phyloP scores from a whole-genome alignment of 2,329 filamentous ascomycete species.

The Aspergillus terreus region DNA sequence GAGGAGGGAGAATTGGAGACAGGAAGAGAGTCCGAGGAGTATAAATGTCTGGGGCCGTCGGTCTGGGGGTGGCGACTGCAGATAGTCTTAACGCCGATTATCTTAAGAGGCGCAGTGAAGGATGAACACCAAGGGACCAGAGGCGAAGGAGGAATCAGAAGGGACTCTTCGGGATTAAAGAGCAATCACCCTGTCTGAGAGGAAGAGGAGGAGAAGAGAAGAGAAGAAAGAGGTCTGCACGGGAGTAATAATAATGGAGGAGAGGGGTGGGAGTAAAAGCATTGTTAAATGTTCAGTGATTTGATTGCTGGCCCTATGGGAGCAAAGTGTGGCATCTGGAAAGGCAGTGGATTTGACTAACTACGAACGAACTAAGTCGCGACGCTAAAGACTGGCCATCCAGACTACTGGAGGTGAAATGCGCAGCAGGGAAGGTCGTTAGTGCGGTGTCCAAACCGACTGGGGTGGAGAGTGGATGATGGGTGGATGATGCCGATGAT shows the following conservation, averaged over 20 bases:
- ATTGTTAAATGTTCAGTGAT: conserved; percentile 27
- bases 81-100: not conserved
- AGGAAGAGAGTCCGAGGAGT: not conserved
- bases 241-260: conserved; percentile 9
- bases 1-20: not conserved
- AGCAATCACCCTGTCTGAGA: too few relatives aligned
- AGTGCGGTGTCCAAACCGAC: conserved; percentile 17
- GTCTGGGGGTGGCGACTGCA: not conserved
- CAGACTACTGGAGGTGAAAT: conserved; percentile 15
- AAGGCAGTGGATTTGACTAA: conserved; percentile 17
- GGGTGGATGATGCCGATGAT: conserved; percentile 15
- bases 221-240: conserved; percentile 6
- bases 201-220: not conserved
- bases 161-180: too few relatives aligned
- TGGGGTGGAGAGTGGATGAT: conserved; percentile 14
- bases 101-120: conserved; percentile 1
- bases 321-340: conserved; percentile 16
- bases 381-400: conserved; percentile 16
- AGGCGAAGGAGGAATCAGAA: not conserved
- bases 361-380: conserved; percentile 14
- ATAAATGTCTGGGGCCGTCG: not conserved
- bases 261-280: conserved; percentile 22
- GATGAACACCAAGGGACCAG: not conserved
- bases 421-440: conserved; percentile 15
- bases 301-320: conserved; percentile 25